A percentile compares a stretch with the other conserved stretches of the same genome.
phyloP scores from a whole-genome alignment of 768 basidiomycete species.

The Leccinum subgranulosum region DNA sequence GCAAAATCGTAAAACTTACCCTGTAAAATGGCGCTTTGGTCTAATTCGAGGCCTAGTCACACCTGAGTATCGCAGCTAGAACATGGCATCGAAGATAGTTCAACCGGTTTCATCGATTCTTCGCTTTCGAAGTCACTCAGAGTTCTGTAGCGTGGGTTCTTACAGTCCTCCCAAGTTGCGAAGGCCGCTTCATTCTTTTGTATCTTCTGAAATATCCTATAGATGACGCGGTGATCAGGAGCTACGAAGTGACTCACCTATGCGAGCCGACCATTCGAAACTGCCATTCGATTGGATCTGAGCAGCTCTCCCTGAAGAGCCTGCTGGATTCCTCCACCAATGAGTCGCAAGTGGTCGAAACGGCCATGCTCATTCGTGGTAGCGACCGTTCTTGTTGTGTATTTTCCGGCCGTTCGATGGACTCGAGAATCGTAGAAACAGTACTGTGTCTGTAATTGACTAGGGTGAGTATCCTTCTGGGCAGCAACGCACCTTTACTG shows the following conservation, averaged over 20 bases:
- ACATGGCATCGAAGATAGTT: neutral
- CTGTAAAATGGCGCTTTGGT: neutral
- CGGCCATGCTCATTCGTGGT: neutral
- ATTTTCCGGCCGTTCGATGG: neutral
- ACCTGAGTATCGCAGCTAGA: neutral
- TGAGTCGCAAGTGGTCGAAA: neutral
- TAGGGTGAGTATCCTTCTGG: neutral
- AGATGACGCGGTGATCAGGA: too few relatives aligned
- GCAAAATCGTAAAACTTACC: neutral
- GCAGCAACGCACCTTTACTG: neutral
- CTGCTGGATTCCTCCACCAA: neutral
- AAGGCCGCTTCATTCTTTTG: neutral
- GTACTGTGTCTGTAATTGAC: neutral
- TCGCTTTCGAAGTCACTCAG: neutral
- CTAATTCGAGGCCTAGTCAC: neutral
- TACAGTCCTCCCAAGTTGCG: neutral
- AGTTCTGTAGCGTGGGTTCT: neutral
- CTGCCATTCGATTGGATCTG: neutral
- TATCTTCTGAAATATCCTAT: too few relatives aligned
- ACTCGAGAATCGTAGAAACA: neutral
- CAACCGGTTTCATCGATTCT: neutral
- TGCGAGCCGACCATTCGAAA: neutral
- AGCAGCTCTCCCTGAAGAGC: neutral
- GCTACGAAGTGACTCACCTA: too few relatives aligned
- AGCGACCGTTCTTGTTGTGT: neutral